Conservation (phyloP, 129 eudicot species). For the Flaveria trinervia region DNA sequence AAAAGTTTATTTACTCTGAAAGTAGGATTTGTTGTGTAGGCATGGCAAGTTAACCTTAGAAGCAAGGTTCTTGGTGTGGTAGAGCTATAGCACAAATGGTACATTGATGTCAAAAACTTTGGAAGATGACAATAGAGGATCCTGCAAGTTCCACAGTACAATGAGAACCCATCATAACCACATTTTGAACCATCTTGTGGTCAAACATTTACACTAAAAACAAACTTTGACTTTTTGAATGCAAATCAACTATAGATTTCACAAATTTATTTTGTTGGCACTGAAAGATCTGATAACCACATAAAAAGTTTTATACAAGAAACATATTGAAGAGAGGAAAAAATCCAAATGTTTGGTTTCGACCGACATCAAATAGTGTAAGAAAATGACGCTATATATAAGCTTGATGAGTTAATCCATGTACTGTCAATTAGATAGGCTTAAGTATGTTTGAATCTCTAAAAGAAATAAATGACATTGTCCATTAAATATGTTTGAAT, state of each 20-base stretch:
- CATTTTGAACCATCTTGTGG: neutral
- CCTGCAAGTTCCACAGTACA: neutral
- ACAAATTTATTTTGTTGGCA: neutral
- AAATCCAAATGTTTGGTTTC: too few species aligned
- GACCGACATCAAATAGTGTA: too few species aligned
- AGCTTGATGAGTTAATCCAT: too few species aligned
- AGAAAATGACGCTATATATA: too few species aligned
- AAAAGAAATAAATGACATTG: too few species aligned
- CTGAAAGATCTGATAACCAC: too few species aligned
- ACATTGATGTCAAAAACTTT: constrained; percentile 1
- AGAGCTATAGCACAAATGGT: neutral
- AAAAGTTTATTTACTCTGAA: neutral
- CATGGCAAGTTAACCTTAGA: neutral
- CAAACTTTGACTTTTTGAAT: neutral
- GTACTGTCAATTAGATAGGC: too few species aligned
- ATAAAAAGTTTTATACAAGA: too few species aligned
- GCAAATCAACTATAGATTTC: neutral
- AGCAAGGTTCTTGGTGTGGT: neutral
- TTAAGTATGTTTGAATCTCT: neutral
- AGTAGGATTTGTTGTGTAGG: neutral
- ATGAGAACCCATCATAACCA: constrained; percentile 1
- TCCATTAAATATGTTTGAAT: neutral
- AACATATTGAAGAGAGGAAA: too few species aligned
- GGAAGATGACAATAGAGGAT: constrained; percentile 5
- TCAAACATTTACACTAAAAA: neutral